Conservation (phyloP, 768 basidiomycete genomes). For the Naganishia onofrii region DNA sequence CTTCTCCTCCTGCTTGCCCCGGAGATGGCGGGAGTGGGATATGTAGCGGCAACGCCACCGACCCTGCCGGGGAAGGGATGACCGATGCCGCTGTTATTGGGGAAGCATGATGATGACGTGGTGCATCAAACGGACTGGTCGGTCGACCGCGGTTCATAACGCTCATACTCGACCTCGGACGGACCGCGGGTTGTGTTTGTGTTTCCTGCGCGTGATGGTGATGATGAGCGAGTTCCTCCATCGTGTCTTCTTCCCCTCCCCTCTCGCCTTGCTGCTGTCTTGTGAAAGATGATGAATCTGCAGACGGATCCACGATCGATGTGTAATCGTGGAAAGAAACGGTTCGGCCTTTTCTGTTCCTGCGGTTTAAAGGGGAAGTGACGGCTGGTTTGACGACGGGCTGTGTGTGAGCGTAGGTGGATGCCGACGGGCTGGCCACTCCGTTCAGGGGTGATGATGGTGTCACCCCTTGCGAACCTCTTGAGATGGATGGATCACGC, state of each 20-base stretch:
- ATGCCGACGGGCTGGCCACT: background rate
- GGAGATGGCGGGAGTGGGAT: slow-evolving; percentile 21
- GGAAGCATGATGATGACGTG: background rate
- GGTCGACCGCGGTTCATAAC: slow-evolving; percentile 28
- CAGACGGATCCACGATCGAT: too few relatives aligned
- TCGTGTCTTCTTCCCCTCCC: background rate
- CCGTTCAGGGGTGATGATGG: background rate
- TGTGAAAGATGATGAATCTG: too few relatives aligned
- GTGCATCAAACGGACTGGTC: slow-evolving; percentile 18
- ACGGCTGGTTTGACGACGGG: slow-evolving; percentile 10
- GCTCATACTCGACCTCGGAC: slow-evolving; percentile 33
- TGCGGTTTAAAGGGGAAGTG: background rate
- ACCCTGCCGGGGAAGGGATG: background rate
- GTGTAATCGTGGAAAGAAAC: slow-evolving; percentile 32
- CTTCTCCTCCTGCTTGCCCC: background rate
- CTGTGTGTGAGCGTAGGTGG: background rate
- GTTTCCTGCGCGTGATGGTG: background rate
- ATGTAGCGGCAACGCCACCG: background rate
- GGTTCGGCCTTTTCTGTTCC: slow-evolving; percentile 19
- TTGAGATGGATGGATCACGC: too few relatives aligned
- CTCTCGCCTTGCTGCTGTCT: too few relatives aligned
- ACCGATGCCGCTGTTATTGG: background rate
- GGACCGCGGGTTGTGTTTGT: background rate
- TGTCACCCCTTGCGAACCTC: too few relatives aligned
- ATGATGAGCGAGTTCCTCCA: background rate